Evolutionary conservation across 164 flowering plant genomes (phyloP), one percentile per base, ranked within the genome.

Genomic region (Pachysandra terminalis): DNA sequence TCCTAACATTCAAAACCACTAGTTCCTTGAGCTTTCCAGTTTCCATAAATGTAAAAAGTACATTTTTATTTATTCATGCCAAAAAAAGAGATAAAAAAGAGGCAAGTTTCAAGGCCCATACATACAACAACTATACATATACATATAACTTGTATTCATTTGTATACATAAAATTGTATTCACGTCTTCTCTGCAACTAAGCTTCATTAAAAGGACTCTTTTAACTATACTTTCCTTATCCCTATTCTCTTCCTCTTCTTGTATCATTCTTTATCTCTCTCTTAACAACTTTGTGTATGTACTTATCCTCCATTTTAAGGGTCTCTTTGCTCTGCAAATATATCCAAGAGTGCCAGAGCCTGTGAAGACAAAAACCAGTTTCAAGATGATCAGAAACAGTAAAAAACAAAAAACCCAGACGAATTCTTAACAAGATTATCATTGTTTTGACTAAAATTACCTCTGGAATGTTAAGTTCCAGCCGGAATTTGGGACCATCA

Each of bases 401-500:
- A 15, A 5, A 56, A 12, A n/a, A n/a, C n/a, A n/a, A n/a, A n/a
- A 23, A n/a, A n/a, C n/a, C n/a, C n/a, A n/a, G 37, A 32, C 37
- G 3, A 32, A 32, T 32, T 32, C 37, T 32, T 3, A 51, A 25
- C 19, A 19, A 17, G 67, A 16, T 10, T 67, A 45, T 19, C 58
- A 9, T 56, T 28, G 19, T 24, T 15, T 0, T 8, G 16, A 37
- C 55, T 7, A 25, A 48, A 65, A 24, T 58, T 69, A 88, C 98
- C 97, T 95, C 98, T 3, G 97, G 96, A 1, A 95, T 67, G 74
- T 77, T 90, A 22, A 95, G 84, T 65, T 95, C 97, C 0, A 95
- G 87, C n/a, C 98, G 92, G 85, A 95, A 95, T 78, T 95, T 95
- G 40, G 98, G 98, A 27, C 98, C 97, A 48, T 95, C 98, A 22